Base-by-base conservation (phyloP, 2,329 filamentous ascomycete genomes). In the Cladobotryum protrusum region DNA sequence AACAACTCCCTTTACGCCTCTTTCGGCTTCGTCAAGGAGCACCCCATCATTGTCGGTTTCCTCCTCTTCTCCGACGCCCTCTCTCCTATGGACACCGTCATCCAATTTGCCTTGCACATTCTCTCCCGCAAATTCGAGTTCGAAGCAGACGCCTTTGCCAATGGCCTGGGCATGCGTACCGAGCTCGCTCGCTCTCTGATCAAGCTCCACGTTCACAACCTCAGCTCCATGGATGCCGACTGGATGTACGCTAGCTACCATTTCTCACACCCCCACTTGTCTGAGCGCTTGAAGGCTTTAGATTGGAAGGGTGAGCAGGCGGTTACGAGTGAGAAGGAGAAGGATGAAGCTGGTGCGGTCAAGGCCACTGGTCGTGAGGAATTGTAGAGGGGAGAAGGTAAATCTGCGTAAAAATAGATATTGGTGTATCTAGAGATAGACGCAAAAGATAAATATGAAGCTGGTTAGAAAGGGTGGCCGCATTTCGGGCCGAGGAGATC, bases 241-340 rank as follows among this genome's bases (percentile, higher is more conserved):
- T 95, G 88, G 87, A 83, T 96, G 80, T 99, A 95, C 70, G 93
- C 93, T 48, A 95, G 86, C 72, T 99, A 97, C 77, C 91, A 99
- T 74, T 96, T 95, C 78, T 96, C 92, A 19, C 93, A 99, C 72
- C 93, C 93, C 1, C 96, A 97, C 58, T 76, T 99, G 58, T 87
- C 91, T 1, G 95, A 99, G 78, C 83, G 93, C 62, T 77, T 99
- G 61, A 89, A 87, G 69, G 93, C 92, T 1, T 79, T 99, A 53
- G 85, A 88, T 57, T 99, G 92, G 91, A 83, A 85, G 63, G 83
- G 88, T 45, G 72, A 68, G 14, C 67, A 72, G 52, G 76, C 72
- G 56, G 68, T 77, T 17, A 65, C 62, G 2, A 61, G 69, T 50
- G 70, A 71, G 42, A 67, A 66, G 55, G 67, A 69, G n/a, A 63